A percentile compares a stretch with the other conserved stretches of the same genome.
phyloP scores from a whole-genome alignment of 2,329 filamentous ascomycete species.

The Aspergillus pseudonomiae region DNA sequence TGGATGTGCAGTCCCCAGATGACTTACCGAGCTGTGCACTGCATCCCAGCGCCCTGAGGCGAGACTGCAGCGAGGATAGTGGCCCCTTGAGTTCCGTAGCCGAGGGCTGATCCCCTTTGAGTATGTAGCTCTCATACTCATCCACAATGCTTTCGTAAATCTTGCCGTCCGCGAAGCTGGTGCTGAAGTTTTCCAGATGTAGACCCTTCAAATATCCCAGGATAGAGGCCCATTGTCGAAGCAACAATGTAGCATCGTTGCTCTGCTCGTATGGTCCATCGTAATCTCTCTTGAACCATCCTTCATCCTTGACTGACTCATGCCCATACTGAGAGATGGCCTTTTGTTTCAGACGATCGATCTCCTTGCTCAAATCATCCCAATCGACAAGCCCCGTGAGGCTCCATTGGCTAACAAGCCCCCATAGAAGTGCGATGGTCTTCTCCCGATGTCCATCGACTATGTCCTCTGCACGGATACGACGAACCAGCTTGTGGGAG shows the following conservation, averaged over 20 bases:
- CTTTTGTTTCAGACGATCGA: slow-evolving; percentile 45
- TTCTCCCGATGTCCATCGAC: slow-evolving; percentile 68
- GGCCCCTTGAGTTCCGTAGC: background rate
- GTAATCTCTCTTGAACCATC: slow-evolving; percentile 21
- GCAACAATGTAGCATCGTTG: slow-evolving; percentile 43
- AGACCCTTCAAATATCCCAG: slow-evolving; percentile 53
- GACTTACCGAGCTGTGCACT: slow-evolving; percentile 47
- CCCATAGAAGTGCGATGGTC: slow-evolving; percentile 64
- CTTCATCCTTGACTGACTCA: slow-evolving; percentile 23
- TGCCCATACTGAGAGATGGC: slow-evolving; percentile 16
- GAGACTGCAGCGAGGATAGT: slow-evolving; percentile 30
- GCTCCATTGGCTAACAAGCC: slow-evolving; percentile 60
- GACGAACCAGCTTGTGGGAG: slow-evolving; percentile 43
- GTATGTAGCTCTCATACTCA: slow-evolving; percentile 55
- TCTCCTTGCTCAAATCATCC: slow-evolving; percentile 57
- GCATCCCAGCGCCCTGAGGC: slow-evolving; percentile 45
- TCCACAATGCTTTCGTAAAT: slow-evolving; percentile 60
- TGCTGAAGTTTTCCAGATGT: slow-evolving; percentile 58
- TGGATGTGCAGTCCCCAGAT: background rate
- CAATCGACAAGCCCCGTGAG: slow-evolving; percentile 59
- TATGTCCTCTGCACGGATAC: slow-evolving; percentile 59
- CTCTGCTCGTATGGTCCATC: slow-evolving; percentile 30
- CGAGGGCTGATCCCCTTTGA: slow-evolving; percentile 3
- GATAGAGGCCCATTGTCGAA: slow-evolving; percentile 59
- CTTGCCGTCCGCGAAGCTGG: slow-evolving; percentile 58